Evolutionary conservation across 768 basidiomycete species (phyloP).

Genomic region (Termitomyces sp.): DNA sequence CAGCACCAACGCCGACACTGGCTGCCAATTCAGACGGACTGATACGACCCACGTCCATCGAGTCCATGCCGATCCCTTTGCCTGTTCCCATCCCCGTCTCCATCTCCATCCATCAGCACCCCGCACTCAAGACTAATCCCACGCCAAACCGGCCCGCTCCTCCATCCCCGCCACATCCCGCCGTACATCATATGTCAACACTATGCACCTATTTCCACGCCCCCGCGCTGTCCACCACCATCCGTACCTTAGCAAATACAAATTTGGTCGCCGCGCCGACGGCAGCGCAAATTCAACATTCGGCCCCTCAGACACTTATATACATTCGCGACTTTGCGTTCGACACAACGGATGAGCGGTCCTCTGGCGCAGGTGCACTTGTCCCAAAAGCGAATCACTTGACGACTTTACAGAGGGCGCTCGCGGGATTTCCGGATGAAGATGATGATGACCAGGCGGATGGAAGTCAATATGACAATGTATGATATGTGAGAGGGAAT

Average conservation of each 20-base stretch:
- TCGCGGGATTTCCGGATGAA: constrained; percentile 14
- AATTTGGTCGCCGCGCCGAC: no score
- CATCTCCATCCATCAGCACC: neutral
- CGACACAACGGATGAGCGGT: constrained; percentile 27
- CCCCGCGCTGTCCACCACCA: constrained; percentile 4
- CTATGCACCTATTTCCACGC: constrained; percentile 19
- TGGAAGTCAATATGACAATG: constrained; percentile 14
- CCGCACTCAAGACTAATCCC: neutral
- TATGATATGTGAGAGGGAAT: neutral
- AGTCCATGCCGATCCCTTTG: constrained; percentile 3
- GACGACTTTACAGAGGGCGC: constrained; percentile 23
- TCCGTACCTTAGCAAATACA: no score
- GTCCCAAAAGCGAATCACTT: constrained; percentile 35
- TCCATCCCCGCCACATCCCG: constrained; percentile 10
- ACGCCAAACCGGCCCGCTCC: constrained; percentile 16
- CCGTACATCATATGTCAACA: constrained; percentile 23
- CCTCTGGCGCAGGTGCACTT: constrained; percentile 32
- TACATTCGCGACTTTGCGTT: constrained; percentile 41
- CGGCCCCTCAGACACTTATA: constrained; percentile 15
- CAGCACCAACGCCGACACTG: neutral
- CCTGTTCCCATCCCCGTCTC: neutral
- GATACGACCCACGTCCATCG: neutral
- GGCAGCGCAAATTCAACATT: neutral
- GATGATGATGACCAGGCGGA: constrained; percentile 9
- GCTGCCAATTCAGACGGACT: neutral